A percentile compares a stretch with the other conserved stretches of the same genome.
Conservation (phyloP, 2,329 filamentous ascomycete species). For the Coniochaeta pulveracea region DNA sequence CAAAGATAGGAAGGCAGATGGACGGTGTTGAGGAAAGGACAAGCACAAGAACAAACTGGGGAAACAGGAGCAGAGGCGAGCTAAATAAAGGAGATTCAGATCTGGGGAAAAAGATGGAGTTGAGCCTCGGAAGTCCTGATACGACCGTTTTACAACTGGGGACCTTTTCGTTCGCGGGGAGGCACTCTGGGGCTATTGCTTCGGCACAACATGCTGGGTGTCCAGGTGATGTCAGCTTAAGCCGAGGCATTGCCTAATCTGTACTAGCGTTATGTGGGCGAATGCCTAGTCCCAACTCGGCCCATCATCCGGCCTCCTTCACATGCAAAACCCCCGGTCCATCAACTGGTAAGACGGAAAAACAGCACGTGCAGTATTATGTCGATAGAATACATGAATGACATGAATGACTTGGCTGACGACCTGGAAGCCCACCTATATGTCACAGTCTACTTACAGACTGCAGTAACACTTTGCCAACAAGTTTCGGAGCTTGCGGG, state of each 20-base stretch:
- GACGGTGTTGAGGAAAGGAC: no score
- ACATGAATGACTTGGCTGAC: no score
- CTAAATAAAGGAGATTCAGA: slow-evolving; percentile 1
- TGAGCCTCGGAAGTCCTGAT: slow-evolving; percentile 3
- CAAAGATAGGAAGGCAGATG: no score
- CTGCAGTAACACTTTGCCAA: no score
- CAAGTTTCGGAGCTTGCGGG: no score
- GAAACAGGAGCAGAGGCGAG: neutral
- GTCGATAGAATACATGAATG: no score
- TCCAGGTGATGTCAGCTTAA: slow-evolving; percentile 4
- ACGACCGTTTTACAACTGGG: no score
- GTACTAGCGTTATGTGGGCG: neutral
- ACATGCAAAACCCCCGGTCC: slow-evolving; percentile 3
- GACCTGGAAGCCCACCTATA: no score
- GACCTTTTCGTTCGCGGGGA: slow-evolving; percentile 1
- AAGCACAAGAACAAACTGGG: neutral
- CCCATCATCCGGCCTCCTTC: slow-evolving; percentile 1
- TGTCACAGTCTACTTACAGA: no score
- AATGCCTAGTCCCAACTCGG: neutral
- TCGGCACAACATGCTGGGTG: neutral
- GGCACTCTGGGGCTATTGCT: slow-evolving; percentile 1
- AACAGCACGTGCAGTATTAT: no score
- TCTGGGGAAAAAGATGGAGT: slow-evolving; percentile 1
- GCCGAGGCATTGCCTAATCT: slow-evolving; percentile 1
- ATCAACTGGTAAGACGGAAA: no score